A percentile compares a stretch with the other conserved stretches of the same genome.
phyloP scores from a whole-genome alignment of 176 grass and related monocot genomes.

The Eragrostis curvula region DNA sequence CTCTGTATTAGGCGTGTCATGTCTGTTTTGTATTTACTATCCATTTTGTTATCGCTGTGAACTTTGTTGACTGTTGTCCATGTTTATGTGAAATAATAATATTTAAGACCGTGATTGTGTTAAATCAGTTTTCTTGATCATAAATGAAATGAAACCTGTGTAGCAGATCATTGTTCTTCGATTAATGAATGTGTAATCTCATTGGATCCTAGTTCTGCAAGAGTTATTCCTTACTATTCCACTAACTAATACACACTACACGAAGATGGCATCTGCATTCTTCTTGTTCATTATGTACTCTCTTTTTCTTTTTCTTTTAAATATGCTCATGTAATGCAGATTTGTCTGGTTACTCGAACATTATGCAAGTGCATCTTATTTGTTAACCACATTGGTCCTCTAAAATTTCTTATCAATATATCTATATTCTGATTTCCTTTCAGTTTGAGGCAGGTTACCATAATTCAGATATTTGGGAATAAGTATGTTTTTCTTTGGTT shows the following conservation, averaged over 20 bases:
- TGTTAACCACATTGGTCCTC: not conserved
- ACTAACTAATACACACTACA: slow-evolving; percentile 3
- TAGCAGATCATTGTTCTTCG: slow-evolving; percentile 22
- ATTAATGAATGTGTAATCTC: slow-evolving; percentile 18
- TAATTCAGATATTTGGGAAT: not conserved
- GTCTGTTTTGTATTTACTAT: slow-evolving; percentile 42
- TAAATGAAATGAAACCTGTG: slow-evolving; percentile 23
- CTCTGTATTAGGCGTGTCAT: slow-evolving; percentile 50
- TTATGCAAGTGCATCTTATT: not conserved
- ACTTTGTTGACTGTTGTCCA: slow-evolving; percentile 20
- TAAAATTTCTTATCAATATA: slow-evolving; percentile 26
- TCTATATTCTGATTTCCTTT: slow-evolving; percentile 18
- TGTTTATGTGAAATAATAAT: slow-evolving; percentile 47
- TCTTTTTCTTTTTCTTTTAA: not conserved
- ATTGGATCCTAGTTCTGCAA: slow-evolving; percentile 2
- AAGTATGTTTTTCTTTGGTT: not conserved
- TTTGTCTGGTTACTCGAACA: slow-evolving; percentile 17
- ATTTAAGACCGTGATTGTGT: slow-evolving; percentile 24
- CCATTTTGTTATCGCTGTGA: slow-evolving; percentile 28
- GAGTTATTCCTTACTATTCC: slow-evolving; percentile 1
- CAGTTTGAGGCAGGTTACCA: not conserved
- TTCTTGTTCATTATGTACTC: not conserved
- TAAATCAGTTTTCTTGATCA: not conserved
- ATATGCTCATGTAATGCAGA: slow-evolving; percentile 11
- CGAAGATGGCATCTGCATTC: not conserved